Conservation (phyloP, 2,329 filamentous ascomycete species). For the Trichoderma cornu-damae region DNA sequence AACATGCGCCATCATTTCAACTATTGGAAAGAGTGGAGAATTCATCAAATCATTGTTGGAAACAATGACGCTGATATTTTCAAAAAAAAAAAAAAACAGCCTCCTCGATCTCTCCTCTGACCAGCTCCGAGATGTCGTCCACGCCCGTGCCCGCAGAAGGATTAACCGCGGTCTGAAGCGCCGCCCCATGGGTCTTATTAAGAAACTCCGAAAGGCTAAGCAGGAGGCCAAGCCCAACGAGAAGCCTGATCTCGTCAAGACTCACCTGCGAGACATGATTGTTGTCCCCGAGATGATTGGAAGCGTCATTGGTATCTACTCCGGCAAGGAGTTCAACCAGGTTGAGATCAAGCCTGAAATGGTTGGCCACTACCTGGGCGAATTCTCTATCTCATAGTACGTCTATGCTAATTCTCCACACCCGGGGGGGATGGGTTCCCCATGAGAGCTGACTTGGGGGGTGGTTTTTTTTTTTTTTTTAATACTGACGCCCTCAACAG, state of each 20-base stretch:
- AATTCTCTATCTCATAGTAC: conserved; percentile 99
- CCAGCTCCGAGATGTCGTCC: conserved; percentile 98
- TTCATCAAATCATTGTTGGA: neutral
- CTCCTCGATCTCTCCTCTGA: conserved; percentile 98
- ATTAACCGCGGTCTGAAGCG: conserved; percentile 99
- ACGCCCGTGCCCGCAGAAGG: conserved; percentile 95
- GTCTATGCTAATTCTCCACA: conserved; percentile 41
- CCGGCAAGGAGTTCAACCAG: conserved; percentile 99
- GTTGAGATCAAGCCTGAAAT: conserved; percentile 99
- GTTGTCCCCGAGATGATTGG: conserved; percentile 99
- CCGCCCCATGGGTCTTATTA: conserved; percentile 99
- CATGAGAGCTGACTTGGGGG: no score
- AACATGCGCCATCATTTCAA: neutral
- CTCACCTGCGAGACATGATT: conserved; percentile 99
- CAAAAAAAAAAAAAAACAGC: conserved; percentile 48
- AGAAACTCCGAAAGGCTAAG: conserved; percentile 99
- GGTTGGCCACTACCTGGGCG: conserved; percentile 98
- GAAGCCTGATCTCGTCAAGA: conserved; percentile 99
- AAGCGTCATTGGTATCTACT: conserved; percentile 98
- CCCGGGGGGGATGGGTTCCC: no score
- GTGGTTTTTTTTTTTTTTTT: neutral
- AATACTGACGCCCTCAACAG: conserved; percentile 56
- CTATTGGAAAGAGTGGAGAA: neutral
- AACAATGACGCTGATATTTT: conserved; percentile 9
- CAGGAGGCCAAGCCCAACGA: conserved; percentile 98